A percentile compares a stretch with the other conserved stretches of the same genome.
These are phyloP conservation scores for Cynara cardunculus DNA, from an alignment of 129 eudicot species.

Conservation along the genomic window DNA sequence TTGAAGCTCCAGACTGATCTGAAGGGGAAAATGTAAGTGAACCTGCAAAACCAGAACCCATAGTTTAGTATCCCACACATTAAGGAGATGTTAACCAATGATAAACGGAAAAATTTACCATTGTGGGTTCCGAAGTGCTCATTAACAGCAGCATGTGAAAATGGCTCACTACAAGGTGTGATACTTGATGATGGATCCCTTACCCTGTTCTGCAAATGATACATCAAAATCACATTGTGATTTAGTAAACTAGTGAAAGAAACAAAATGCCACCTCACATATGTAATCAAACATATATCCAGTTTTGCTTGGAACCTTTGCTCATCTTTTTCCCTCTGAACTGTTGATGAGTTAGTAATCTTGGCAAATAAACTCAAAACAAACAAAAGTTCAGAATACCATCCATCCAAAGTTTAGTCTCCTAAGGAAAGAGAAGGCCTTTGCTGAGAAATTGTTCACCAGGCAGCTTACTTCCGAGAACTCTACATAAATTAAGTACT, in stretches of 20 bases:
- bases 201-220: constrained; percentile 37
- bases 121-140: neutral
- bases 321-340: neutral
- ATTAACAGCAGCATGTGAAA: constrained; percentile 12
- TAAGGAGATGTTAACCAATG: neutral
- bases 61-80: neutral
- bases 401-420: neutral
- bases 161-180: constrained; percentile 31
- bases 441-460: neutral
- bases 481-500: too few relatives aligned
- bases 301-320: neutral
- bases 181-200: constrained; percentile 26
- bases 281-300: neutral
- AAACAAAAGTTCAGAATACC: neutral
- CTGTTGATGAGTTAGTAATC: neutral
- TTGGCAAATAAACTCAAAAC: neutral
- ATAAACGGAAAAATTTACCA: neutral
- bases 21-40: constrained; percentile 27
- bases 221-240: neutral
- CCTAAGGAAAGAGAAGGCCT: neutral
- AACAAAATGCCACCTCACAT: too few relatives aligned
- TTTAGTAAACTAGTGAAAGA: neutral
- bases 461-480: too few relatives aligned
- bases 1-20: constrained; percentile 45
- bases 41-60: constrained; percentile 6